Base-by-base conservation (phyloP, 257 asterid species). In the Pogostemon cablin region DNA sequence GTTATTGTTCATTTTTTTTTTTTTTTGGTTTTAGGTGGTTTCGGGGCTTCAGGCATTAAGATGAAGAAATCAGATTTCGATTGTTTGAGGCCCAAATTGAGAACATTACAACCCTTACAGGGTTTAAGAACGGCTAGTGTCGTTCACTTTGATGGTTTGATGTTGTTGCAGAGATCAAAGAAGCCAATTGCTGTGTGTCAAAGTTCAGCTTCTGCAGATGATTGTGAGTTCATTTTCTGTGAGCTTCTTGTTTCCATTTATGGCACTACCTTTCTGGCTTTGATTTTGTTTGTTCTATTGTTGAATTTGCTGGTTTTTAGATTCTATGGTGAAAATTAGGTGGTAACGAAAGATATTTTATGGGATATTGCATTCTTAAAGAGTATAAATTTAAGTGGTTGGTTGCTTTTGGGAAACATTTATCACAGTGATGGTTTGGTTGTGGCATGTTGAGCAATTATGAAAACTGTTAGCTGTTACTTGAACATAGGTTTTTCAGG, bases 11-110 rank as follows among this genome's bases (percentile, higher is more conserved):
- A 9, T 11, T 60, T 32, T 59, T 10, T 17, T 47, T 38, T 8
- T 65, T 38, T 64, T 49, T 4, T 55, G 74, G 53, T 74, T 81
- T 74, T 80, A 86, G 96, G 85, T 57, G 78, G 90, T 70, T 73
- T 82, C 71, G 88, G 92, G 82, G 80, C 84, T 81, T 79, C 90
- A 65, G 76, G 92, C 68, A 62, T 85, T 48, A 84, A 82, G 77
- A 72, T 82, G 32, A 79, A 76, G 69, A 82, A 69, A 52, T 77
- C 78, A 81, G 80, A 81, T 69, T 75, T 83, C 63, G 81, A 79
- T 74, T 74, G 68, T 64, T 72, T 42, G 43, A 81, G 83, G 65
- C 85, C 87, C 69, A 84, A 78, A 72, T 85, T 79, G 68, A 76
- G 69, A 66, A 40, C 69, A 54, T 64, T 75, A 63, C 83, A 69